A percentile compares a stretch with the other conserved stretches of the same genome.
phyloP scores from a whole-genome alignment of 1,284 basidiomycete genomes.

The Anthracocystis walkeri region DNA sequence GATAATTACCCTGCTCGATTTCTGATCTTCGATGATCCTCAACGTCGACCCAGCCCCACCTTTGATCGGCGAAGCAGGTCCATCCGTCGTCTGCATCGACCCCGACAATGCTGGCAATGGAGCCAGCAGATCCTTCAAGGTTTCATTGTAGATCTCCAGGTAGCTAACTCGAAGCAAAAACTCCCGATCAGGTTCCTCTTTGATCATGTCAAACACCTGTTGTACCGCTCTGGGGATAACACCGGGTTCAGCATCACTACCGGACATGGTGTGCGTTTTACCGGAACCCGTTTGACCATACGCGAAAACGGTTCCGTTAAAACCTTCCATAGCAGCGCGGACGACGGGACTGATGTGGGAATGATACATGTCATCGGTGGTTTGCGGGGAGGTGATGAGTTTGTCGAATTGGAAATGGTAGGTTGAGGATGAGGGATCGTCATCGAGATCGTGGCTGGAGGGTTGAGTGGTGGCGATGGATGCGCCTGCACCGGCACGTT shows the following conservation, averaged over 20 bases:
- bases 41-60: slow-evolving; percentile 28
- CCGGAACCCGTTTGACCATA: slow-evolving; percentile 81
- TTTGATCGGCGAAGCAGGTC: slow-evolving; percentile 44
- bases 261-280: slow-evolving; percentile 85
- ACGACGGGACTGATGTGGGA: slow-evolving; percentile 72
- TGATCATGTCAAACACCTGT: slow-evolving; percentile 72
- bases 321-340: slow-evolving; percentile 91
- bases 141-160: slow-evolving; percentile 76
- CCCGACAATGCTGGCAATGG: slow-evolving; percentile 33
- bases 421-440: slow-evolving; percentile 36
- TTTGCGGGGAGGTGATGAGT: slow-evolving; percentile 44
- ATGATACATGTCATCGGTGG: slow-evolving; percentile 69
- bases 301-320: slow-evolving; percentile 93
- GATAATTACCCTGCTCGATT: slow-evolving; percentile 71
- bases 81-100: slow-evolving; percentile 21
- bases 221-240: slow-evolving; percentile 91
- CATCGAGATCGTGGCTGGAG: slow-evolving; percentile 25
- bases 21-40: slow-evolving; percentile 68
- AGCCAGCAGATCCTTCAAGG: slow-evolving; percentile 72
- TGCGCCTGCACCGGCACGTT: slow-evolving; percentile 29
- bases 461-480: slow-evolving; percentile 11
- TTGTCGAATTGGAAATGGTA: slow-evolving; percentile 67
- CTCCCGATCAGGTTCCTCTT: slow-evolving; percentile 68
- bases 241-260: slow-evolving; percentile 85
- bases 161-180: slow-evolving; percentile 74